Conservation (phyloP, 2,329 filamentous ascomycete genomes). For the Albifimbria verrucaria region DNA sequence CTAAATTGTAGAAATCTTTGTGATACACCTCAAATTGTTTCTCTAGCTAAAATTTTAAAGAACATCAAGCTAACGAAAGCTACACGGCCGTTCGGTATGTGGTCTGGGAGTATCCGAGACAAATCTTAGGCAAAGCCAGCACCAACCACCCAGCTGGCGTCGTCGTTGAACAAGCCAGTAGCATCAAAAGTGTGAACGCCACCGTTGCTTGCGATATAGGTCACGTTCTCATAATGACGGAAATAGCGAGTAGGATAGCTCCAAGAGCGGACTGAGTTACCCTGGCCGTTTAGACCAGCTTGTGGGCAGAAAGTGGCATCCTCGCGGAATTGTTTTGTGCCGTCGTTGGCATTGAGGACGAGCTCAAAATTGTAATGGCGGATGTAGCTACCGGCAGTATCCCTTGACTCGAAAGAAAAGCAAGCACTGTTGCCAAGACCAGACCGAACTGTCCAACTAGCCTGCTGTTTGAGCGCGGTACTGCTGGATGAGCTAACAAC, state of each 20-base stretch:
- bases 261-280: slow-evolving; percentile 54
- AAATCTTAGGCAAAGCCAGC: background rate
- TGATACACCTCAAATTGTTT: too few relatives aligned
- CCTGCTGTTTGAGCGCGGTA: slow-evolving; percentile 45
- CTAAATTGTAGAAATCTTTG: too few relatives aligned
- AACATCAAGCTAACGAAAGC: too few relatives aligned
- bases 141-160: slow-evolving; percentile 49
- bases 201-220: slow-evolving; percentile 50
- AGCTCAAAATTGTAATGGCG: slow-evolving; percentile 54
- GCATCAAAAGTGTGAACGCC: slow-evolving; percentile 54
- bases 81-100: too few relatives aligned
- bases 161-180: slow-evolving; percentile 45
- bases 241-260: slow-evolving; percentile 57
- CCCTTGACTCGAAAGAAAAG: slow-evolving; percentile 58
- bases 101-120: too few relatives aligned
- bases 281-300: slow-evolving; percentile 46
- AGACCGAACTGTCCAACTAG: slow-evolving; percentile 50
- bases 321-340: slow-evolving; percentile 53
- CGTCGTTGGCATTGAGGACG: slow-evolving; percentile 46
- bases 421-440: slow-evolving; percentile 56
- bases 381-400: slow-evolving; percentile 56
- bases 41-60: too few relatives aligned
- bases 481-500: slow-evolving; percentile 49
- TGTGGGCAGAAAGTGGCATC: slow-evolving; percentile 62
- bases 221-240: slow-evolving; percentile 42